Evolutionary conservation across 352 stramenopile genomes (phyloP).

Genomic region (Phytophthora brassicae): DNA sequence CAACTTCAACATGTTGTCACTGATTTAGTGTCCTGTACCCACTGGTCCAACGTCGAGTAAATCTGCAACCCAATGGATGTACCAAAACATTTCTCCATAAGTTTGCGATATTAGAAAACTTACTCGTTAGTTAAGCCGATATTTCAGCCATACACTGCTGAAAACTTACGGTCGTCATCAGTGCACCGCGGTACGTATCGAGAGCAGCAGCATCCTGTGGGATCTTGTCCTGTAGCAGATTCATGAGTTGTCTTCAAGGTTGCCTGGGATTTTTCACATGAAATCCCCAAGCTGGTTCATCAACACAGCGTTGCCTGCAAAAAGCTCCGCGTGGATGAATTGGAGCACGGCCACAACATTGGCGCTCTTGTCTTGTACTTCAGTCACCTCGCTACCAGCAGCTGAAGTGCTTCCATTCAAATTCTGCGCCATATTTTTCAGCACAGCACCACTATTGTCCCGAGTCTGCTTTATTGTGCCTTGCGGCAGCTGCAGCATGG

Average conservation of each 20-base stretch:
- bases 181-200: constrained; percentile 47
- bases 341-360: constrained; percentile 53
- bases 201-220: constrained; percentile 57
- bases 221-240: constrained; percentile 67
- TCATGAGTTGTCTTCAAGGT: constrained; percentile 67
- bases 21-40: constrained; percentile 62
- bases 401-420: neutral
- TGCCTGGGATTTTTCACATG: constrained; percentile 74
- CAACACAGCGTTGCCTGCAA: constrained; percentile 41
- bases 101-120: constrained; percentile 43
- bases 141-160: too few relatives aligned
- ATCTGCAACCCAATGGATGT: constrained; percentile 60
- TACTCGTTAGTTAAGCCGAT: too few relatives aligned
- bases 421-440: constrained; percentile 28
- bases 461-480: constrained; percentile 28
- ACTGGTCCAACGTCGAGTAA: constrained; percentile 59
- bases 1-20: too few relatives aligned
- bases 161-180: constrained; percentile 40
- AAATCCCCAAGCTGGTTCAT: constrained; percentile 56
- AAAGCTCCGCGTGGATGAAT: constrained; percentile 59
- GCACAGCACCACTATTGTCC: constrained; percentile 18
- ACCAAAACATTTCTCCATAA: constrained; percentile 70
- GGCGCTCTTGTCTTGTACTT: constrained; percentile 38
- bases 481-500: constrained; percentile 35
- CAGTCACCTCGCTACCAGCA: constrained; percentile 25